A percentile compares a stretch with the other conserved stretches of the same genome.
These are phyloP conservation scores for Ascosphaera pollenicola DNA, from an alignment of 2,329 filamentous ascomycete genomes.

Conservation along the genomic window DNA sequence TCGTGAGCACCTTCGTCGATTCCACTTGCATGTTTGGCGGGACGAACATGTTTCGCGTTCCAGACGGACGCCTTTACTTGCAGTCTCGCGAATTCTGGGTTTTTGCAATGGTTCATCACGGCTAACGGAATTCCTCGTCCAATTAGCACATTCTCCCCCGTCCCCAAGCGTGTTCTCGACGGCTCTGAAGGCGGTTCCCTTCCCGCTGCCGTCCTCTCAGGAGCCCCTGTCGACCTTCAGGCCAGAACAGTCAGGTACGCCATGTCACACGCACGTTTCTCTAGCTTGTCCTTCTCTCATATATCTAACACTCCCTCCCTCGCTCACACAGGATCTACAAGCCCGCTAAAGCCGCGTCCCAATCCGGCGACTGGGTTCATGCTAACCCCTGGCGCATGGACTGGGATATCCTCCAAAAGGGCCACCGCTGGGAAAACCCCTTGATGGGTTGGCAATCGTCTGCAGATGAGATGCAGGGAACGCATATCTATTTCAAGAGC, in stretches of 20 bases:
- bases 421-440: constrained; percentile 94
- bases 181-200: constrained; percentile 60
- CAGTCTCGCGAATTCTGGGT: too few relatives aligned
- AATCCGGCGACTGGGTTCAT: constrained; percentile 66
- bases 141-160: constrained; percentile 77
- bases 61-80: too few relatives aligned
- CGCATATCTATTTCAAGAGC: constrained; percentile 66
- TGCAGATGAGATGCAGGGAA: constrained; percentile 86
- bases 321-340: constrained; percentile 56
- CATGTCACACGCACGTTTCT: not conserved
- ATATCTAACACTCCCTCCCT: constrained; percentile 4
- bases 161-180: constrained; percentile 74
- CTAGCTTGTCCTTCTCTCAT: not conserved
- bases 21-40: constrained; percentile 13
- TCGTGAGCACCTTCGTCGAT: constrained; percentile 39
- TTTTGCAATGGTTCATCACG: too few relatives aligned
- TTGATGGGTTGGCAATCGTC: constrained; percentile 98
- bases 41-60: too few relatives aligned
- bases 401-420: constrained; percentile 84
- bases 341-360: constrained; percentile 81
- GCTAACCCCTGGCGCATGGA: constrained; percentile 87
- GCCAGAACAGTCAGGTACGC: constrained; percentile 80
- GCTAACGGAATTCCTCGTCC: constrained; percentile 5
- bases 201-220: constrained; percentile 66
- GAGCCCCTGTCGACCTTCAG: constrained; percentile 83